phyloP scores from a whole-genome alignment of 2,329 filamentous ascomycete genomes.

The Tolypocladium pustulatum region DNA sequence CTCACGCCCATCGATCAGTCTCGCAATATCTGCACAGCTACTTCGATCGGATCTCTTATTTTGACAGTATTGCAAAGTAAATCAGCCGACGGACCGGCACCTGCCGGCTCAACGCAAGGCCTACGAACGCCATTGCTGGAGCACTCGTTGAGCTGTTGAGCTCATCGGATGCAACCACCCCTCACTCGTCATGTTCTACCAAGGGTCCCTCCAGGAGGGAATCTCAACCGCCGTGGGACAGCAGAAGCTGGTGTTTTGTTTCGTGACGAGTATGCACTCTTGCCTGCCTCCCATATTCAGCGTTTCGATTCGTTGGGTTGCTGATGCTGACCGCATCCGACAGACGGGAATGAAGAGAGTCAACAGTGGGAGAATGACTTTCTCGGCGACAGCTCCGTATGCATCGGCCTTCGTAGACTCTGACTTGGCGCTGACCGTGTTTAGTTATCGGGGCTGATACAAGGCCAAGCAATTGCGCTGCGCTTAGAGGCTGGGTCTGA shows the following conservation, averaged over 20 bases:
- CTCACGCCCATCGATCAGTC: not conserved
- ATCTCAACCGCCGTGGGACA: constrained; percentile 66
- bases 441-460: constrained; percentile 46
- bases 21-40: not conserved
- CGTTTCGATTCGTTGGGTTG: not conserved
- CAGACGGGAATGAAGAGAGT: constrained; percentile 63
- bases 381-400: constrained; percentile 45
- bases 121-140: not conserved
- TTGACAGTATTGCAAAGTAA: not conserved
- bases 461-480: constrained; percentile 56
- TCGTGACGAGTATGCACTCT: constrained; percentile 56
- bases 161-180: not conserved
- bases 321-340: constrained; percentile 11
- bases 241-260: constrained; percentile 72
- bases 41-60: not conserved
- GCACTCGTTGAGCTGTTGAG: not conserved
- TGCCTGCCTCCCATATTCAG: not conserved
- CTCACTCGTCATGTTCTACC: constrained; percentile 60
- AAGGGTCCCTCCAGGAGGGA: constrained; percentile 69
- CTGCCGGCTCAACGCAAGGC: not conserved
- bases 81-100: not conserved
- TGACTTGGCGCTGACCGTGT: constrained; percentile 4
- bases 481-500: constrained; percentile 62
- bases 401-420: constrained; percentile 1
- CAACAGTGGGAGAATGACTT: constrained; percentile 63